Base-by-base conservation (phyloP, 2,329 filamentous ascomycete genomes). In the Beauveria australis region DNA sequence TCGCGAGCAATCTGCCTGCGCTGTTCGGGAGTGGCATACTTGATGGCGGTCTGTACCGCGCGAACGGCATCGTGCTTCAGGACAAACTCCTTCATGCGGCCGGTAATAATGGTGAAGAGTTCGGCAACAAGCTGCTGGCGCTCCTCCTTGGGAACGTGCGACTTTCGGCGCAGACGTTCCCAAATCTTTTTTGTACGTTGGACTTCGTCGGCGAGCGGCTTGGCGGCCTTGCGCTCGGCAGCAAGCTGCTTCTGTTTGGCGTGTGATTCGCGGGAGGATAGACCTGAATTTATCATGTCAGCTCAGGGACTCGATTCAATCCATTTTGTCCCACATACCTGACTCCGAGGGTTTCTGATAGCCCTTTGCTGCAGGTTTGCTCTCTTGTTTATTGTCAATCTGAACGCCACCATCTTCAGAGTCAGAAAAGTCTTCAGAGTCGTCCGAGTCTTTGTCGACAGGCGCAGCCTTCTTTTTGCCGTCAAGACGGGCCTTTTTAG, bases 51-150 rank as follows among this genome's bases (percentile, higher is more conserved):
- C 77, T 99, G 94, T 28, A 99, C 89, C 47, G 96, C 92, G 67
- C 94, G 85, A n/a, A 96, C 93, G 41, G 92, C 91, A 72, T 99
- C 94, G 74, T 99, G 94, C 83, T 99, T 99, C 77, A 99, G 89
- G 22, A 97, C 93, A 67, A 97, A 96, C 64, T 97, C 94, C 75
- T 91, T 91, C 68, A 97, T 89, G 61, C 89, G 86, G 58, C 92
- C 93, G 26, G 90, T 94, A 68, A 97, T 89, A 70, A 99, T 96
- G 61, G 83, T 81, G 74, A 96, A 97, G 28, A 99, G 82, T 78
- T 99, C 93, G 63, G 87, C 84, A 53, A 97, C 89, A 46, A 99
- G 83, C 72, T 88, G 82, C 74, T 93, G 88, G 64, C 94, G 85
- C 78, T 99, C 92, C 44, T 95, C 90, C 68, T 88, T 86, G 46